Evolutionary conservation across 129 eudicot species (phyloP).

Genomic region (Ambrosia artemisiifolia): DNA sequence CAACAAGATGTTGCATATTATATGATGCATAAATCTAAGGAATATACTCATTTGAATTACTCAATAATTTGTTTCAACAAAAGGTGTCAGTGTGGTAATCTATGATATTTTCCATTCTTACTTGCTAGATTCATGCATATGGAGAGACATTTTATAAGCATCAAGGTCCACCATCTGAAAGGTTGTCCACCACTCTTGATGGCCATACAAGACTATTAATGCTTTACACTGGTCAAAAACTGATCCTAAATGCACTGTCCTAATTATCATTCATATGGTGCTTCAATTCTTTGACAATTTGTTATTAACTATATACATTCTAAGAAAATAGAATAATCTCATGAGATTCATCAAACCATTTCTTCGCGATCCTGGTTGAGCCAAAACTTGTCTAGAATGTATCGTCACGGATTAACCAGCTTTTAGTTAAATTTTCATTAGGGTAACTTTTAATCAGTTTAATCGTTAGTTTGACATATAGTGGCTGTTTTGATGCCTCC

Average conservation of each 20-base stretch:
- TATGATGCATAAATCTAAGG: neutral
- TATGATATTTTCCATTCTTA: slow-evolving; percentile 11
- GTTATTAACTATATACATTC: slow-evolving; percentile 1
- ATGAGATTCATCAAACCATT: neutral
- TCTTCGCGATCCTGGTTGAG: neutral
- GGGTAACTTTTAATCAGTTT: neutral
- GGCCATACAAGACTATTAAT: slow-evolving; percentile 67
- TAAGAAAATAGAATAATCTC: slow-evolving; percentile 1
- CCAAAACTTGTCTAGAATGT: neutral
- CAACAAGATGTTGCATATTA: neutral
- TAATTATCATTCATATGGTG: slow-evolving; percentile 18
- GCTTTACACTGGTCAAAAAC: slow-evolving; percentile 61
- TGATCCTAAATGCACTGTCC: slow-evolving; percentile 42
- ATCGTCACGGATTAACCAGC: neutral
- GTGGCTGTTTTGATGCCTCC: neutral
- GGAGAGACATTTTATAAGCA: slow-evolving; percentile 32
- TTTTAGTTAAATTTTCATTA: neutral
- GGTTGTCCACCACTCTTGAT: slow-evolving; percentile 44
- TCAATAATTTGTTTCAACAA: neutral
- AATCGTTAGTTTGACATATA: neutral
- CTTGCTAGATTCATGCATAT: slow-evolving; percentile 46
- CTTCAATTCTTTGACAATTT: neutral
- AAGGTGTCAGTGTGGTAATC: neutral
- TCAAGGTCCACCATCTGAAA: slow-evolving; percentile 34
- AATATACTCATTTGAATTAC: neutral